phyloP scores from a whole-genome alignment of 441 rosid species.

The Corymbia citriodora region DNA sequence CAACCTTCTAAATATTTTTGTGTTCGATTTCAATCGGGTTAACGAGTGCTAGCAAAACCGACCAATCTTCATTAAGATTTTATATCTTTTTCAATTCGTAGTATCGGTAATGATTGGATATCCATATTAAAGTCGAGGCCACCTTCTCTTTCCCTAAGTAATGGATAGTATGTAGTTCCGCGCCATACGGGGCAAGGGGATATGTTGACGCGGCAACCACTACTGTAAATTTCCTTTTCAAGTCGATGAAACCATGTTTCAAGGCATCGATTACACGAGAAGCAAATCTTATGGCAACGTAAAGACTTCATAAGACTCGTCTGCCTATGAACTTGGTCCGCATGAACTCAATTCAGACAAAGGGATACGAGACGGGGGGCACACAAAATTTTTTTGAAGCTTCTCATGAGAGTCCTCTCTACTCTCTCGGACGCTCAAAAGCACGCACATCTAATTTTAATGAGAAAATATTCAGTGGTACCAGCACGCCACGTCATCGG shows the following conservation, averaged over 20 bases:
- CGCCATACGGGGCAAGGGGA: accelerated
- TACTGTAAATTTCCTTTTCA: accelerated
- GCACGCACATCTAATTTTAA: background rate
- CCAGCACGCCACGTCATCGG: no score
- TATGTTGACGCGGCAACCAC: accelerated
- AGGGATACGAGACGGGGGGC: background rate
- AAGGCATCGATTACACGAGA: background rate
- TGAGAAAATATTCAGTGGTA: no score
- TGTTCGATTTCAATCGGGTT: accelerated
- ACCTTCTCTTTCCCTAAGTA: background rate
- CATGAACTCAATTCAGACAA: background rate
- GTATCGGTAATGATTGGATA: background rate
- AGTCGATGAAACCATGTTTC: background rate
- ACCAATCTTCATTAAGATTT: background rate
- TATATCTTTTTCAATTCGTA: background rate
- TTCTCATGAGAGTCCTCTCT: background rate
- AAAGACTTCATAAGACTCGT: background rate
- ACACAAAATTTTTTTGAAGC: background rate
- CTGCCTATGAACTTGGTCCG: background rate
- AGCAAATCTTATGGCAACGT: background rate
- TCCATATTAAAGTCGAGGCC: background rate
- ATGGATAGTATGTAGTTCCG: background rate
- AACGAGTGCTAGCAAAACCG: background rate
- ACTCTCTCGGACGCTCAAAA: background rate
- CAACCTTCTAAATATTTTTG: background rate